Percentiles rank a stretch among this genome's conserved stretches.
Conservation (phyloP, 768 basidiomycete species). For the Lactifluus hygrophoroides region DNA sequence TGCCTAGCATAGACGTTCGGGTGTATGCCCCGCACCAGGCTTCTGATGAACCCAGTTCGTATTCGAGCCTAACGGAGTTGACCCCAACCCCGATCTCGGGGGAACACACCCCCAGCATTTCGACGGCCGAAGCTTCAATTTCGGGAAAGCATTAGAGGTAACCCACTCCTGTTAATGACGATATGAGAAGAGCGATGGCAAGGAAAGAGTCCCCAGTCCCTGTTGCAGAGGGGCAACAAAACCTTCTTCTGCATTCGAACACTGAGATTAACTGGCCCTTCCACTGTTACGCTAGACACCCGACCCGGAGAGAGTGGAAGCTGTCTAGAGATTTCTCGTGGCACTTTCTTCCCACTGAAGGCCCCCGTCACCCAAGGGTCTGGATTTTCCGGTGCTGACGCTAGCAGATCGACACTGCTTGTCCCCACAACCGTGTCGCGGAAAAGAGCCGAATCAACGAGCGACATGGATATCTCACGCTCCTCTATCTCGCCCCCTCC, state of each 20-base stretch:
- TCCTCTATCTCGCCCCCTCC: background rate
- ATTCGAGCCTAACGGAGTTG: background rate
- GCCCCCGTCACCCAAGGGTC: background rate
- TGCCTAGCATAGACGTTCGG: background rate
- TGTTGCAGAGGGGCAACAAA: background rate
- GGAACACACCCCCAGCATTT: background rate
- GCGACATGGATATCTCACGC: conserved; percentile 2
- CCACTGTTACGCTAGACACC: background rate
- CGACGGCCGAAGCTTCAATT: background rate
- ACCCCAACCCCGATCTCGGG: background rate
- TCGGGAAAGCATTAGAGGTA: background rate
- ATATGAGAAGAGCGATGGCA: background rate
- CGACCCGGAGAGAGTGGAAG: too few species aligned
- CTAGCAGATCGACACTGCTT: background rate
- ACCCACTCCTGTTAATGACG: background rate
- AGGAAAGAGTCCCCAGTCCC: background rate
- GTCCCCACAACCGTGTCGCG: background rate
- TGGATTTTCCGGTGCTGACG: background rate
- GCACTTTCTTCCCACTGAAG: background rate
- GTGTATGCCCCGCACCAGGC: background rate
- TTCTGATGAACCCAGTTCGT: background rate
- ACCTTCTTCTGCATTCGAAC: background rate
- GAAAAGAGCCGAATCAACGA: background rate
- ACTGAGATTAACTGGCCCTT: background rate
- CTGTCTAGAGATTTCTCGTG: background rate